Evolutionary conservation across 2,329 filamentous ascomycete genomes (phyloP).

Genomic region (Cryphonectria japonica): DNA sequence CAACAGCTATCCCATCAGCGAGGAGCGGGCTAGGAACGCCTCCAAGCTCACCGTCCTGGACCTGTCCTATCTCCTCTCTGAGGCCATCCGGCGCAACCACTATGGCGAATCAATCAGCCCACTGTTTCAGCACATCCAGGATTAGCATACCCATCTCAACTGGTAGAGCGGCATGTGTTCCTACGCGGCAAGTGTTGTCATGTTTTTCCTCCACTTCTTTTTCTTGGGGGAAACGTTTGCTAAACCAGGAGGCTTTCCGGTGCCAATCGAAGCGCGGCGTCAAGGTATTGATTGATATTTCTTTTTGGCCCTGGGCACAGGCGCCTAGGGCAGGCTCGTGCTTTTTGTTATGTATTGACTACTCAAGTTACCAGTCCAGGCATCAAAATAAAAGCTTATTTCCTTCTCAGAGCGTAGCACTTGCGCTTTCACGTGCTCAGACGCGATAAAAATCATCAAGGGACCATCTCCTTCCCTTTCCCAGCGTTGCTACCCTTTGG

Average conservation of each 20-base stretch:
- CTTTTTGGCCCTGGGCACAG: not conserved
- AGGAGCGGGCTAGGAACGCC: conserved; percentile 69
- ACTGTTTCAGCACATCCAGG: conserved; percentile 68
- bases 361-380: conserved; percentile 22
- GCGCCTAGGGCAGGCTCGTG: conserved; percentile 16
- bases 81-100: conserved; percentile 94
- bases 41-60: conserved; percentile 90
- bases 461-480: conserved; percentile 23
- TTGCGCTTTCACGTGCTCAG: conserved; percentile 12
- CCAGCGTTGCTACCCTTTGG: conserved; percentile 79
- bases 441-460: not conserved
- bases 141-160: conserved; percentile 44
- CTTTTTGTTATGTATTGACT: conserved; percentile 26
- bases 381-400: conserved; percentile 19
- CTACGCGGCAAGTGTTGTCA: conserved; percentile 2
- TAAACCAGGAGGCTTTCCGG: conserved; percentile 9
- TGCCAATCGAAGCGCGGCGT: conserved; percentile 26
- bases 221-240: not conserved
- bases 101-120: conserved; percentile 83
- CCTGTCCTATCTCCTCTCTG: conserved; percentile 82
- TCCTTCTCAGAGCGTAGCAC: conserved; percentile 15
- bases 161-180: not conserved
- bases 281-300: conserved; percentile 22
- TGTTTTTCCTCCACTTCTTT: not conserved
- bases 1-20: conserved; percentile 91